Evolutionary conservation across 2,329 filamentous ascomycete species (phyloP).

Genomic region (Plenodomus biglobosus): DNA sequence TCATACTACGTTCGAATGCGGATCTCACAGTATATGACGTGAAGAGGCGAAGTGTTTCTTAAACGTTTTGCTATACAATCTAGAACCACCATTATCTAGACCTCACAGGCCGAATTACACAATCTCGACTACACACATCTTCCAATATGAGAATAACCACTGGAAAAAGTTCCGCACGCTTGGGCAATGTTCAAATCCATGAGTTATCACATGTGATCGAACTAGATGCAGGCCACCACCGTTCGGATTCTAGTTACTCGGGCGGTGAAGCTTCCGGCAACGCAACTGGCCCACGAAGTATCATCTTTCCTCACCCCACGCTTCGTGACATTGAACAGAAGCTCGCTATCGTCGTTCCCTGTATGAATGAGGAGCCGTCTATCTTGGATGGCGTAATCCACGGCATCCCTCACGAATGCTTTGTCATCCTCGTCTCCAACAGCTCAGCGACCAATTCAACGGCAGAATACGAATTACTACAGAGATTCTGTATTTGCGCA

Average conservation of each 20-base stretch:
- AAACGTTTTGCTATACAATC: no score
- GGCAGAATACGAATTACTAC: conserved; percentile 7
- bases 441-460: conserved; percentile 8
- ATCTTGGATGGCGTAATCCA: conserved; percentile 16
- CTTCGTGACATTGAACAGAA: conserved; percentile 8
- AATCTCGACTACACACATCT: no score
- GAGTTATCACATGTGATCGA: conserved; percentile 10
- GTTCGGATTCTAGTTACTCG: not conserved
- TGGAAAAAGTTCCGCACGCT: not conserved
- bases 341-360: conserved; percentile 16
- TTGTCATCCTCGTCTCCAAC: conserved; percentile 18
- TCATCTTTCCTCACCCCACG: conserved; percentile 7
- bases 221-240: conserved; percentile 11
- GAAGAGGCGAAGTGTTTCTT: no score
- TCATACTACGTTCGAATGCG: no score
- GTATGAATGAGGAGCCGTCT: conserved; percentile 16
- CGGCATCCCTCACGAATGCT: conserved; percentile 17
- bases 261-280: not conserved
- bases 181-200: conserved; percentile 14
- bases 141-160: not conserved
- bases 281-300: not conserved
- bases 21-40: no score
- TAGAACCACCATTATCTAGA: no score
- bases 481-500: conserved; percentile 2
- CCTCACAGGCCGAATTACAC: no score